Conservation (phyloP, 805 yeast species). For the Groenewaldozyma tartarivorans region DNA sequence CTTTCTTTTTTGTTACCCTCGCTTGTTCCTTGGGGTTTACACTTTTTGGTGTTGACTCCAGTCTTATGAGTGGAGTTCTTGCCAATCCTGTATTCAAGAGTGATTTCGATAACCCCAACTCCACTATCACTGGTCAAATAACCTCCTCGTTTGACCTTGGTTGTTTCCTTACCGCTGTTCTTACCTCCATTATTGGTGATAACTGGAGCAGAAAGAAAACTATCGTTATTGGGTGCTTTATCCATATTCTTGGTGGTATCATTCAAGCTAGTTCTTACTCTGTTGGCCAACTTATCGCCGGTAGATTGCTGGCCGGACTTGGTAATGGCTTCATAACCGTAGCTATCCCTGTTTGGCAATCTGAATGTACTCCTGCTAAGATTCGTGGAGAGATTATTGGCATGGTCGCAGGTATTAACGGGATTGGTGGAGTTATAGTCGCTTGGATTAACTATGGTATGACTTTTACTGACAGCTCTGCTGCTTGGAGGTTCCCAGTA, state of each 20-base stretch:
- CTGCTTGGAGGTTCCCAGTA: slow-evolving; percentile 63
- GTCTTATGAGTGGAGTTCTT: slow-evolving; percentile 9
- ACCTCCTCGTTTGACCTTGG: slow-evolving; percentile 7
- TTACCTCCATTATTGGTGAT: slow-evolving; percentile 8
- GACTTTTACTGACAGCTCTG: background rate
- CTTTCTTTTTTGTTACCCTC: slow-evolving; percentile 2
- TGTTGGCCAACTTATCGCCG: slow-evolving; percentile 64
- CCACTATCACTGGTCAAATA: slow-evolving; percentile 3
- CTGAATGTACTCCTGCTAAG: slow-evolving; percentile 3
- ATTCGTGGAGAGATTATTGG: slow-evolving; percentile 4
- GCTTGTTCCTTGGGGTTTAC: slow-evolving; percentile 6
- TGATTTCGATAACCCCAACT: slow-evolving; percentile 3
- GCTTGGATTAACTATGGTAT: slow-evolving; percentile 9
- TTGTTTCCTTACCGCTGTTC: slow-evolving; percentile 7
- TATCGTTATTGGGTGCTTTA: slow-evolving; percentile 3
- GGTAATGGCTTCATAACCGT: slow-evolving; percentile 46
- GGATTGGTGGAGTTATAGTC: slow-evolving; percentile 1
- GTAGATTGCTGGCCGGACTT: slow-evolving; percentile 62
- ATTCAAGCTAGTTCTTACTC: slow-evolving; percentile 53
- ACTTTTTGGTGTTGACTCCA: slow-evolving; percentile 7
- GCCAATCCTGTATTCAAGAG: slow-evolving; percentile 5
- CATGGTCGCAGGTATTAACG: background rate
- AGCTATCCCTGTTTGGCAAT: slow-evolving; percentile 3
- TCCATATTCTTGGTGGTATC: slow-evolving; percentile 3
- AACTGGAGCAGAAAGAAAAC: slow-evolving; percentile 4